A percentile compares a stretch with the other conserved stretches of the same genome.
Evolutionary conservation across 1,284 basidiomycete genomes (phyloP).

Genomic region (Fomitopsis schrenkii): DNA sequence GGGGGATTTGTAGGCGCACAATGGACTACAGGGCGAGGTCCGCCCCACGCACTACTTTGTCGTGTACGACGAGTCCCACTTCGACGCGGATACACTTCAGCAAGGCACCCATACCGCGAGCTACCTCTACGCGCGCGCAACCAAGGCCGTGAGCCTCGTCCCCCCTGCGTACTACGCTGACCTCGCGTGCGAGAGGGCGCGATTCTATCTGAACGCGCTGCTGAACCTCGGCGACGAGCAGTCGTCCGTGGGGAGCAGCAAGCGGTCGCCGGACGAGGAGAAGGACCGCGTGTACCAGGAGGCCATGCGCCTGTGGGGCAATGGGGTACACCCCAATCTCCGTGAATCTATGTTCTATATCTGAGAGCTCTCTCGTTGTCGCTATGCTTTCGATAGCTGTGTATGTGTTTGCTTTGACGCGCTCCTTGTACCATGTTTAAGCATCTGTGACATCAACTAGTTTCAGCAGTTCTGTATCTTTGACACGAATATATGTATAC

Average conservation of each 20-base stretch:
- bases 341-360: constrained; percentile 72
- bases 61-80: constrained; percentile 65
- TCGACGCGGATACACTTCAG: constrained; percentile 67
- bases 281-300: constrained; percentile 30
- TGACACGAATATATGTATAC: too few relatives aligned
- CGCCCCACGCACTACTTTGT: constrained; percentile 73
- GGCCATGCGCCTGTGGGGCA: constrained; percentile 56
- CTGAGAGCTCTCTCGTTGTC: constrained; percentile 23
- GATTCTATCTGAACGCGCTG: constrained; percentile 68
- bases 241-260: background rate
- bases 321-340: constrained; percentile 56
- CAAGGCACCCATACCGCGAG: constrained; percentile 59
- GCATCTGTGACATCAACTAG: too few relatives aligned
- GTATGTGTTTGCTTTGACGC: background rate
- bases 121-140: constrained; percentile 73
- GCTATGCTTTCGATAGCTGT: too few relatives aligned
- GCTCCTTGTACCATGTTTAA: too few relatives aligned
- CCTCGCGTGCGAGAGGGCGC: constrained; percentile 69
- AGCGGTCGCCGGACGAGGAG: constrained; percentile 2
- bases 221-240: constrained; percentile 38
- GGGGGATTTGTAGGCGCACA: constrained; percentile 41
- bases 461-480: too few relatives aligned
- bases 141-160: constrained; percentile 71
- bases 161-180: constrained; percentile 78
- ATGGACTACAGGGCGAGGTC: constrained; percentile 62